Evolutionary conservation across 441 rosid species (phyloP), one percentile per base, ranked within the genome.

Genomic region (Arabidopsis lyrata): DNA sequence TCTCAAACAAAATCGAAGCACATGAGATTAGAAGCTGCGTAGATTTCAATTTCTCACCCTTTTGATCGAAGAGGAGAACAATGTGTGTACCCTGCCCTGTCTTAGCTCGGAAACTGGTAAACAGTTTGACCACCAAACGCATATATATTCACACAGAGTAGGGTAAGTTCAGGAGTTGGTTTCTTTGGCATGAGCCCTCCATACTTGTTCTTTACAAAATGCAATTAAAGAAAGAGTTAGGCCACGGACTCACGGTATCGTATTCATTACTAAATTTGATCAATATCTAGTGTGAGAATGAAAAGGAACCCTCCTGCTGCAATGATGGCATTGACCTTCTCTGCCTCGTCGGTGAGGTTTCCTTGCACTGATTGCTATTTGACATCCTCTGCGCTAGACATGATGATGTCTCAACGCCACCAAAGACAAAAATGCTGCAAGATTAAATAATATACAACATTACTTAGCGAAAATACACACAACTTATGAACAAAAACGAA

Each of bases 141-240:
- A 24, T 24, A 24, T 24, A 18, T 18, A 18, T 18, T 18, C 20
- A 18, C n/a, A n/a, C n/a, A n/a, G n/a, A n/a, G n/a, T n/a, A n/a
- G n/a, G n/a, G n/a, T n/a, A n/a, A n/a, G n/a, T n/a, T n/a, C n/a
- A n/a, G n/a, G n/a, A n/a, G n/a, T n/a, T 35, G 98, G 98, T 77
- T 93, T 95, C 91, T 90, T 95, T 47, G 97, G 98, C 81, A 90
- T 34, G 29, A 95, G 91, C 62, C 99, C 99, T 78, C 98, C 97
- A 64, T 95, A 95, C 76, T 90, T 95, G 35, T 88, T 91, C 88
- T 90, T 95, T 53, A 70, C 63, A 53, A 59, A 62, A 61, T 42
- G 36, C 49, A 68, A 5, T 49, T 12, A 45, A 15, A 45, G 47
- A 63, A 50, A 62, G 32, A 38, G 36, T 59, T 39, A 24, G 27